A percentile compares a stretch with the other conserved stretches of the same genome.
These are phyloP conservation scores for Ophiostoma quercus DNA, from an alignment of 2,329 filamentous ascomycete genomes.

Conservation along the genomic window DNA sequence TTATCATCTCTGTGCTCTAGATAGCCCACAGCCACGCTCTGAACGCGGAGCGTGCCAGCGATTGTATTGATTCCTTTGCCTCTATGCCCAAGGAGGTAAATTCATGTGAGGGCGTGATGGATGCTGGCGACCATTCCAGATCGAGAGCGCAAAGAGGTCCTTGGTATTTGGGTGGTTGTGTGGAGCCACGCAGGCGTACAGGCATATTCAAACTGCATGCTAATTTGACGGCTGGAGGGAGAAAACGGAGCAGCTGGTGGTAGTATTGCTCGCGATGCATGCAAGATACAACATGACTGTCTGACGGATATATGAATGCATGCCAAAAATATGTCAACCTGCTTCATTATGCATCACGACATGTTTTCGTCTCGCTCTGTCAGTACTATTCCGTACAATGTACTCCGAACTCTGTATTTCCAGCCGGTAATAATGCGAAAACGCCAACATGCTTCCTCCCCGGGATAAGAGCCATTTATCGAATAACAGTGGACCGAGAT, in stretches of 20 bases:
- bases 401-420: no score
- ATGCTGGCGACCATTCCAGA: not conserved
- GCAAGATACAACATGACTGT: not conserved
- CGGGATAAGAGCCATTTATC: slow-evolving; percentile 2
- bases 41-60: not conserved
- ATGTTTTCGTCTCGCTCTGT: no score
- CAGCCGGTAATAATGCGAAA: not conserved
- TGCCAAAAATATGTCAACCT: not conserved
- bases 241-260: not conserved
- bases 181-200: slow-evolving; percentile 1
- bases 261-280: not conserved
- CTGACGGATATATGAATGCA: not conserved
- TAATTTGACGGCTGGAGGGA: not conserved
- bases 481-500: slow-evolving; percentile 4
- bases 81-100: slow-evolving; percentile 3
- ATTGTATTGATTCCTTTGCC: not conserved
- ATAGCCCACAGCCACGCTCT: not conserved
- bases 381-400: no score
- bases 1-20: not conserved
- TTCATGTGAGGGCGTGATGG: not conserved
- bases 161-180: not conserved
- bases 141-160: not conserved
- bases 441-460: not conserved
- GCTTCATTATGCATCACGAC: not conserved
- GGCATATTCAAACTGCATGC: not conserved